Evolutionary conservation across 805 yeast species (phyloP).

Genomic region (Lachancea quebecensis): DNA sequence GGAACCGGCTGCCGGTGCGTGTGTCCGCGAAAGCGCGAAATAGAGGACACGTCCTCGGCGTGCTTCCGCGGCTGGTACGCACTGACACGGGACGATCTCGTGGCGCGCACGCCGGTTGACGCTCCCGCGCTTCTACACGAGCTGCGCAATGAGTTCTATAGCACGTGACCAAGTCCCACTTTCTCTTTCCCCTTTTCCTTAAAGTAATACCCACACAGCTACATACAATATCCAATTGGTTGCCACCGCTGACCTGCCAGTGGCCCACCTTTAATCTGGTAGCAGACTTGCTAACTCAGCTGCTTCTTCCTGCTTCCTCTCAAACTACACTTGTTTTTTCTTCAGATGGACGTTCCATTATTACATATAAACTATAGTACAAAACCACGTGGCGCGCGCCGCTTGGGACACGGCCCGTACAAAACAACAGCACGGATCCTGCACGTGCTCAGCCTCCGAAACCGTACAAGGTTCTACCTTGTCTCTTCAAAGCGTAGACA

Average conservation of each 20-base stretch:
- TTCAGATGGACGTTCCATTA: neutral
- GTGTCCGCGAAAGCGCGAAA: slow-evolving; percentile 58
- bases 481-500: slow-evolving; percentile 99
- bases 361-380: neutral
- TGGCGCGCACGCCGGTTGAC: neutral
- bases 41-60: slow-evolving; percentile 47
- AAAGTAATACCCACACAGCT: no score
- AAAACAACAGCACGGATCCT: no score
- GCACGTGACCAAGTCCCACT: neutral
- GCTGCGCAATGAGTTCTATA: neutral
- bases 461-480: slow-evolving; percentile 99
- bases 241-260: neutral
- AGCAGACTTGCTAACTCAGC: no score
- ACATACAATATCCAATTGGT: no score
- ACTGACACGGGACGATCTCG: slow-evolving; percentile 30
- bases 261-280: no score
- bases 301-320: no score
- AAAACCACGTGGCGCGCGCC: neutral
- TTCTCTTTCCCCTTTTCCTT: no score
- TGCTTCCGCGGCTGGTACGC: slow-evolving; percentile 50
- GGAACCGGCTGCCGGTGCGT: slow-evolving; percentile 84
- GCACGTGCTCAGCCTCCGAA: slow-evolving; percentile 80
- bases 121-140: neutral
- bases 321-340: neutral
- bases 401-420: no score